Percentiles rank a stretch among this genome's conserved stretches.
Evolutionary conservation across 306 rosid genomes (phyloP).

Genomic region (Adenanthera pavonina): DNA sequence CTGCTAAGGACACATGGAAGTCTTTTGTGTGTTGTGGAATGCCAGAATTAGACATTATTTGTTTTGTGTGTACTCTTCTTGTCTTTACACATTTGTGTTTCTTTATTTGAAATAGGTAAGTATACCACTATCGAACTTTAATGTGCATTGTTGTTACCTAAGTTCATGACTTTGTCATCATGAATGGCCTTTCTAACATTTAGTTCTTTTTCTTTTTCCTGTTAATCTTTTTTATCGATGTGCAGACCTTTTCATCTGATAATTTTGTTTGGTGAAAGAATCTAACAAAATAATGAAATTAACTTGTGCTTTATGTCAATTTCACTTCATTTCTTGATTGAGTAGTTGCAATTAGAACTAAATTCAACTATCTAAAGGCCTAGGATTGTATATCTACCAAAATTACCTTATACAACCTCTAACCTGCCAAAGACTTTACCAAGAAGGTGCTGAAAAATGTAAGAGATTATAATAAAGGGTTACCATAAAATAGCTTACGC

Average conservation of each 20-base stretch:
- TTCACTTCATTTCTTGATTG: neutral
- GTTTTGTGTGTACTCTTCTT: neutral
- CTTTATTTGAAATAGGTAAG: conserved; percentile 17
- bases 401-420: no score
- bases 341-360: neutral
- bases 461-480: neutral
- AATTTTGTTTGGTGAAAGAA: neutral
- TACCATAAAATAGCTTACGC: neutral
- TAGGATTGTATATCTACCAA: neutral
- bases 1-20: neutral
- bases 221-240: neutral
- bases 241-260: conserved; percentile 3
- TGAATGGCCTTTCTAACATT: neutral
- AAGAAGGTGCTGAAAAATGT: no score
- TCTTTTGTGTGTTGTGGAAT: conserved; percentile 6
- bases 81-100: conserved; percentile 9
- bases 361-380: neutral
- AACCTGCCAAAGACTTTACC: no score
- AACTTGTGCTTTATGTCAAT: neutral
- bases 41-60: conserved; percentile 23
- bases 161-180: conserved; percentile 11
- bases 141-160: neutral
- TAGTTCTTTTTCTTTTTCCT: neutral
- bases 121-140: neutral
- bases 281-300: neutral